Evolutionary conservation across 805 yeast genomes (phyloP).

Genomic region (Cyberlindnera sargentensis): DNA sequence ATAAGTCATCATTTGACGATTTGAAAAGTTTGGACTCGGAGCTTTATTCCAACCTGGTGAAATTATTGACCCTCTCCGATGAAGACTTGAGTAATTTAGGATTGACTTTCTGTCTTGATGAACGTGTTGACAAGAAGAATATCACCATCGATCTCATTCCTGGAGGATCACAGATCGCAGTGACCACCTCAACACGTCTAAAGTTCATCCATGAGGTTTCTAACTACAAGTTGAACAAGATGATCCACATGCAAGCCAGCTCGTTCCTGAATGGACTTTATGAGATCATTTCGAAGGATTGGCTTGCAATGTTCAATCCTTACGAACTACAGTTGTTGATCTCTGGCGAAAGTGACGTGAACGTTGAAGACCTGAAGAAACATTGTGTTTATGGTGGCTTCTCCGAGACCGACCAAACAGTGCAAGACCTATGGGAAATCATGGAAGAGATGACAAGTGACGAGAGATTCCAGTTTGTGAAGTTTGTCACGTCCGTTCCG

Average conservation of each 20-base stretch:
- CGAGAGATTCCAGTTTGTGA: slow-evolving; percentile 62
- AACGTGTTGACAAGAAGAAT: slow-evolving; percentile 31
- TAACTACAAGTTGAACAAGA: slow-evolving; percentile 66
- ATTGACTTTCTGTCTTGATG: slow-evolving; percentile 59
- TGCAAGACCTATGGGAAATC: slow-evolving; percentile 67
- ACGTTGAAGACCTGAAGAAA: slow-evolving; percentile 58
- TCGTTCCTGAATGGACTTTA: slow-evolving; percentile 66
- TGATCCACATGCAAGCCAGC: slow-evolving; percentile 50
- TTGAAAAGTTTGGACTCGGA: slow-evolving; percentile 64
- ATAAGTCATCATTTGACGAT: slow-evolving; percentile 70
- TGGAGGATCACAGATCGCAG: slow-evolving; percentile 50
- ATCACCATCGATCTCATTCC: slow-evolving; percentile 53
- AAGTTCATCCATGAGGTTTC: slow-evolving; percentile 75
- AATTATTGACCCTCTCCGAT: slow-evolving; percentile 47
- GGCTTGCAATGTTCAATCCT: slow-evolving; percentile 85
- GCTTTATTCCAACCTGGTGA: slow-evolving; percentile 56
- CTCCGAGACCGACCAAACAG: slow-evolving; percentile 46
- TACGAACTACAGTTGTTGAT: slow-evolving; percentile 77
- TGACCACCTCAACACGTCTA: slow-evolving; percentile 52
- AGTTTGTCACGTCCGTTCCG: slow-evolving; percentile 89
- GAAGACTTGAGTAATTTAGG: slow-evolving; percentile 49
- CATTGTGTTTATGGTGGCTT: slow-evolving; percentile 67
- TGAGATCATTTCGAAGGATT: slow-evolving; percentile 57
- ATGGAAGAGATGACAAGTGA: slow-evolving; percentile 56
- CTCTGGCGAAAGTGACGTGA: slow-evolving; percentile 62